Conservation (phyloP, 768 basidiomycete species). For the Boletus bicolor region DNA sequence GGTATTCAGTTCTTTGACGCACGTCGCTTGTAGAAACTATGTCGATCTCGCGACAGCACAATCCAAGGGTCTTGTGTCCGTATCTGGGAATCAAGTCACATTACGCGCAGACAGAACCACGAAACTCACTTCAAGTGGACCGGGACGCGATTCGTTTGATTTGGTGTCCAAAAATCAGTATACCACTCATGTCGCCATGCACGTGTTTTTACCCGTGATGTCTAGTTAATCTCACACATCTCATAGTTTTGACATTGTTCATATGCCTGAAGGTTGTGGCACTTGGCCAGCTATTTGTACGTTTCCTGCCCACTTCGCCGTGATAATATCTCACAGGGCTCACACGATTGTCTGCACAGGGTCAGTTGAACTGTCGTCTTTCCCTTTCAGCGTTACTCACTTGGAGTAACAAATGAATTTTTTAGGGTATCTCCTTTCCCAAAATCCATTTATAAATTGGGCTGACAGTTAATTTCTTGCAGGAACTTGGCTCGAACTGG, state of each 20-base stretch:
- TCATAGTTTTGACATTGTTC: constrained; percentile 34
- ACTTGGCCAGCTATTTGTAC: constrained; percentile 39
- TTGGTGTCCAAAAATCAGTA: constrained; percentile 30
- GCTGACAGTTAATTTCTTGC: background rate
- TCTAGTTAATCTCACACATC: background rate
- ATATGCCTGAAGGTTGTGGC: constrained; percentile 40
- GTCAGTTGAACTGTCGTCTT: constrained; percentile 7
- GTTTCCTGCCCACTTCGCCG: constrained; percentile 1
- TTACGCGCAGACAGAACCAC: constrained; percentile 36
- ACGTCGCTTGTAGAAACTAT: too few relatives aligned
- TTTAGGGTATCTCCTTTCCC: constrained; percentile 18
- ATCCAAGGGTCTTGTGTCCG: too few relatives aligned
- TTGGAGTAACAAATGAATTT: background rate
- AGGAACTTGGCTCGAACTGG: constrained; percentile 31
- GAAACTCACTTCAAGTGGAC: constrained; percentile 25
- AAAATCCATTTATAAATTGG: background rate
- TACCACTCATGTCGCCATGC: constrained; percentile 35
- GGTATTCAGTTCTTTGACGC: too few relatives aligned
- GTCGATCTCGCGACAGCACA: too few relatives aligned
- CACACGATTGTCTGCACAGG: constrained; percentile 2
- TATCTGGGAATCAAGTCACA: constrained; percentile 11
- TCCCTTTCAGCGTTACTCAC: background rate
- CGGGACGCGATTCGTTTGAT: constrained; percentile 37
- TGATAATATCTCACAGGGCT: background rate
- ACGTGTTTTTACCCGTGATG: background rate